Percentiles rank a stretch among this genome's conserved stretches.
These are phyloP conservation scores for Diaporthe sp. DNA, from an alignment of 2,329 filamentous ascomycete genomes.

Conservation along the genomic window DNA sequence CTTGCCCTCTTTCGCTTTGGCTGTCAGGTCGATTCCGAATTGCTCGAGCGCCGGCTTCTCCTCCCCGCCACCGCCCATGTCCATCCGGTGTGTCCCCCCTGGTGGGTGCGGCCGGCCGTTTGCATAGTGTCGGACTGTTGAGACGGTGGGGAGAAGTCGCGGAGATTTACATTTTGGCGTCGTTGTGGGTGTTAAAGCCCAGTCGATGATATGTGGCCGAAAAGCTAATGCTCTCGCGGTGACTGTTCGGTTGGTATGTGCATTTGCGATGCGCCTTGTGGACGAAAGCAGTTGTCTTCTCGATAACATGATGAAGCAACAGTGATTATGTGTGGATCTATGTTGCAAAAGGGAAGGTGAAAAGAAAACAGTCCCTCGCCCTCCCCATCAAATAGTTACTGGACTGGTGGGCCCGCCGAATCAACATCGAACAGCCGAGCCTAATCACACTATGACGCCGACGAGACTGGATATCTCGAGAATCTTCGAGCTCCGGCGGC, in stretches of 20 bases:
- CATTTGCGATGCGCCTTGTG: conserved; percentile 51
- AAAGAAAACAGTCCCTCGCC: not conserved
- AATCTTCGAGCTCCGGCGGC: conserved; percentile 30
- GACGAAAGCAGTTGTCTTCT: conserved; percentile 54
- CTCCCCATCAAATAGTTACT: not conserved
- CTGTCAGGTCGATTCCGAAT: conserved; percentile 92
- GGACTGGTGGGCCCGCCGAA: not conserved
- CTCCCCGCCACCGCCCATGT: conserved; percentile 76
- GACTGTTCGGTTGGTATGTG: conserved; percentile 45
- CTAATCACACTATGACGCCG: conserved; percentile 26
- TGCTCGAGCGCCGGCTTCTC: conserved; percentile 92
- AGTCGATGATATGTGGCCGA: conserved; percentile 27
- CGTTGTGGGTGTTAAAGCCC: not conserved
- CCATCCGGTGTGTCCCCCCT: conserved; percentile 94
- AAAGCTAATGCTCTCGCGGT: conserved; percentile 44
- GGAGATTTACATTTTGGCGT: conserved; percentile 8
- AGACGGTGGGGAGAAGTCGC: conserved; percentile 52
- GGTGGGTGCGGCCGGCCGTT: conserved; percentile 87
- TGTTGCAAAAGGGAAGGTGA: not conserved
- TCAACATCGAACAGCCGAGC: not conserved
- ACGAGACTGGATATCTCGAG: conserved; percentile 36
- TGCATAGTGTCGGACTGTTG: conserved; percentile 68
- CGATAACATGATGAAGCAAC: conserved; percentile 53
- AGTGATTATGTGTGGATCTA: not conserved
- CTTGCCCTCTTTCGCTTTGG: conserved; percentile 86